Evolutionary conservation across 2,329 filamentous ascomycete species (phyloP), one percentile per base, ranked within the genome.

Genomic region (Bertia moriformis): DNA sequence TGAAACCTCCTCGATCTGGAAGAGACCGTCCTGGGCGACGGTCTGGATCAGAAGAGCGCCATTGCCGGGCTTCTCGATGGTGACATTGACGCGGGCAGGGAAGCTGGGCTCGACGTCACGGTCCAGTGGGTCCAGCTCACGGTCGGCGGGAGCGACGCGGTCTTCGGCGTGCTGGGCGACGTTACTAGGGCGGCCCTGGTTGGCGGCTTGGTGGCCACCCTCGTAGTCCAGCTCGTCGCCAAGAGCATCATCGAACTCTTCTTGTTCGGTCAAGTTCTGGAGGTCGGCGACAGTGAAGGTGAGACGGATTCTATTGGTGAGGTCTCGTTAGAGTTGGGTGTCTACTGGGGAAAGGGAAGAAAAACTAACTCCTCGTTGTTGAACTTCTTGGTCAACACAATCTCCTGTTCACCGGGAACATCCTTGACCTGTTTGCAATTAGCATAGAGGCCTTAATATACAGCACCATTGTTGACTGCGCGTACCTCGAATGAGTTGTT

Each of bases 21-120:
- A 80, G 57, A 78, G 68, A 51, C 88, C 87, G 49, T 94, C 84
- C 63, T 91, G 82, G 20, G 85, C 86, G 43, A 83, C 68, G 43
- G 87, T 83, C 59, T 94, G 86, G 50, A 98, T 78, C 60, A 83
- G 78, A 46, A 98, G 71, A 19, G 86, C 86, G 43, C 89, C 88
- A 18, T 84, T 82, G 62, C 73, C 74, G 43, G 82, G 70, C 69
- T 94, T 93, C 70, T 93, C 86, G 42, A 98, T 72, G 38, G 88
- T 78, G 51, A 98, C 78, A 61, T 82, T 86, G 45, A 95, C 70
- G 48, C 81, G 80, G 51, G 83, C 84, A 41, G 88, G 86, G 56
- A 89, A 86, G 43, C 74, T 70, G 29, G 71, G 61, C 42, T 71
- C 65, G 40, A 61, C 55, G 40, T 61, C 51, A 12, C 59, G 60